Conservation (phyloP, 495 filamentous ascomycete genomes). For the Aspergillus cavernicola region DNA sequence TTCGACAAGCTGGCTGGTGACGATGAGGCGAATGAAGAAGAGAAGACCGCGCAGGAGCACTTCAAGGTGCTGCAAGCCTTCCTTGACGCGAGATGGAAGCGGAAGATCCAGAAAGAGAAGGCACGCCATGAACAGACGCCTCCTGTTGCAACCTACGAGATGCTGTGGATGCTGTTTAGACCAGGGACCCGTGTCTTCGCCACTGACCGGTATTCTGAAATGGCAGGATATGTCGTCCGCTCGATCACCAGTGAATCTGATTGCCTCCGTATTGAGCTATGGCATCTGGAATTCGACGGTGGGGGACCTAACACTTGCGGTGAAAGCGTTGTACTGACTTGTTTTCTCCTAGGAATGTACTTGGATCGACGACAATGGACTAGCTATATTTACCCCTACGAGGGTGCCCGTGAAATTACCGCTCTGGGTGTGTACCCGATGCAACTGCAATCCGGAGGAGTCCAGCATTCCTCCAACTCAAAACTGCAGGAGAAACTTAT, state of each 20-base stretch:
- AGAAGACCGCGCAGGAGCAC: not conserved
- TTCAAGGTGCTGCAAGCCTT: not conserved
- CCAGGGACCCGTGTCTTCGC: not conserved
- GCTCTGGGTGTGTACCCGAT: not conserved
- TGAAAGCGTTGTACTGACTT: no score
- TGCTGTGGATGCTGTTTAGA: not conserved
- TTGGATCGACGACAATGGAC: not conserved
- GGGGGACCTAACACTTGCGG: not conserved
- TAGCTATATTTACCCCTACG: not conserved
- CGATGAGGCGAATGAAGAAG: no score
- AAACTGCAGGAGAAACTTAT: not conserved
- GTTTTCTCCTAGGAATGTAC: not conserved
- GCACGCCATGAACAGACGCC: not conserved
- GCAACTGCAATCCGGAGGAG: not conserved
- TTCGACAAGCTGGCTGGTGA: not conserved
- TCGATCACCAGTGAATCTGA: not conserved
- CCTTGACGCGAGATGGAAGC: not conserved
- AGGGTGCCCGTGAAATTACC: not conserved
- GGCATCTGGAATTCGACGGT: not conserved
- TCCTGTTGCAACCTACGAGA: not conserved
- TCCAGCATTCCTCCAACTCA: not conserved
- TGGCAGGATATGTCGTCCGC: not conserved
- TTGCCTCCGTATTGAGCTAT: not conserved
- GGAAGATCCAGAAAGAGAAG: not conserved
- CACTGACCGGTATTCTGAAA: not conserved